phyloP scores from a whole-genome alignment of 129 eudicot species.

The Saposhnikovia divaricata region DNA sequence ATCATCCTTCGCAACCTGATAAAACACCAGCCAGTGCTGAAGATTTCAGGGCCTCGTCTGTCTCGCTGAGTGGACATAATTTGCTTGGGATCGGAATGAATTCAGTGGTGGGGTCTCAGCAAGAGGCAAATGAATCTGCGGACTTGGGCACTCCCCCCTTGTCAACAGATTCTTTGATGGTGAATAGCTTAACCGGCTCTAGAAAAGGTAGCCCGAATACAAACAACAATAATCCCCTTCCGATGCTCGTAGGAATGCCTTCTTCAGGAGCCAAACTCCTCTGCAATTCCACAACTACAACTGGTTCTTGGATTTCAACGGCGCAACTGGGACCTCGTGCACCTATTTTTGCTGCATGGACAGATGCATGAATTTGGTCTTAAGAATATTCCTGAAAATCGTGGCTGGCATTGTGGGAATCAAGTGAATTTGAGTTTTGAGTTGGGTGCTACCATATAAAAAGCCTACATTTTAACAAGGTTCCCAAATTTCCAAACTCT shows the following conservation, averaged over 20 bases:
- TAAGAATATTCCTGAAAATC: too few relatives aligned
- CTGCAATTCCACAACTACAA: constrained; percentile 10
- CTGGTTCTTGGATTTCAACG: constrained; percentile 52
- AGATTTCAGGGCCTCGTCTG: constrained; percentile 3
- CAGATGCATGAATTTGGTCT: constrained; percentile 32
- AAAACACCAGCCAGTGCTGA: constrained; percentile 15
- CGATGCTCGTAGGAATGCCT: constrained; percentile 27
- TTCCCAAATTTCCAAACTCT: constrained; percentile 26
- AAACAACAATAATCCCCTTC: constrained; percentile 38
- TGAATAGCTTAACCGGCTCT: constrained; percentile 57
- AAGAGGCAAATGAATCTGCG: too few relatives aligned
- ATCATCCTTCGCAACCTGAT: constrained; percentile 22
- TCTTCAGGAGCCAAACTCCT: constrained; percentile 38
- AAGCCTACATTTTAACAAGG: constrained; percentile 7
- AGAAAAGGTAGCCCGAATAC: constrained; percentile 74
- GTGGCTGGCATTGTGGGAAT: too few relatives aligned
- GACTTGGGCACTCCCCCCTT: constrained; percentile 5
- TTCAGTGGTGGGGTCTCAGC: not conserved
- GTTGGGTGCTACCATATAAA: too few relatives aligned
- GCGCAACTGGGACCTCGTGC: constrained; percentile 47
- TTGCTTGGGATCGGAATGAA: constrained; percentile 16
- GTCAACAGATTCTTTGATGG: constrained; percentile 28
- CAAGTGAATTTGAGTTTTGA: too few relatives aligned
- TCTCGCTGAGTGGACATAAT: constrained; percentile 20
- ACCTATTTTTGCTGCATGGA: constrained; percentile 80